phyloP scores from a whole-genome alignment of 192 early-diverging fungal genomes.

The Linderina pennispora region DNA sequence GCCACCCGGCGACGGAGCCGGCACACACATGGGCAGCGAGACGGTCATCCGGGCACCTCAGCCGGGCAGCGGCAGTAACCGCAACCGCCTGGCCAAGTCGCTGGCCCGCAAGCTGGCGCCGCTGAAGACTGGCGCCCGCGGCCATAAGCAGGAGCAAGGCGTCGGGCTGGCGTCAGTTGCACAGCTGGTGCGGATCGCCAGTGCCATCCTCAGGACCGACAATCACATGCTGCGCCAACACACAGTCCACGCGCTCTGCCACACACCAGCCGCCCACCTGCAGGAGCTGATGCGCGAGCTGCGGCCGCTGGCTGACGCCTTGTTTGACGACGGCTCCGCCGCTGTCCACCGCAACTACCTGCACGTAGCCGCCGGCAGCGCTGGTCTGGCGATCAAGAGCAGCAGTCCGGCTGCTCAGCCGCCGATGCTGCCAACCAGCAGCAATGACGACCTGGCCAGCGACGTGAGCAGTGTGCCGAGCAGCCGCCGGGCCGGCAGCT shows the following conservation, averaged over 20 bases:
- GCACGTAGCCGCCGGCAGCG: slow-evolving; percentile 30
- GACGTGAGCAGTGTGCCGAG: too few species aligned
- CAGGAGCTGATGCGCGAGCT: slow-evolving; percentile 41
- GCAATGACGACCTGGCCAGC: too few species aligned
- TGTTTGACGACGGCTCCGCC: slow-evolving; percentile 36
- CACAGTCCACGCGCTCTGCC: slow-evolving; percentile 22
- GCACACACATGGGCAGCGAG: slow-evolving; percentile 11
- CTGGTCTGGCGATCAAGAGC: too few species aligned
- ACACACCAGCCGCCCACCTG: slow-evolving; percentile 26
- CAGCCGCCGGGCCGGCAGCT: slow-evolving; percentile 39
- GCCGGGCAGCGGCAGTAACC: slow-evolving; percentile 7
- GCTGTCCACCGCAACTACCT: slow-evolving; percentile 35
- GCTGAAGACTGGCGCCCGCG: slow-evolving; percentile 29
- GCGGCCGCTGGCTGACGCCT: slow-evolving; percentile 30
- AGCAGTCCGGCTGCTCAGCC: too few species aligned
- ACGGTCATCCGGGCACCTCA: too few species aligned
- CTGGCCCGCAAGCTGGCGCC: slow-evolving; percentile 43
- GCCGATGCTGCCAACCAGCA: too few species aligned
- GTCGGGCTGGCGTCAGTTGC: slow-evolving; percentile 31
- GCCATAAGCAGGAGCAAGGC: slow-evolving; percentile 37
- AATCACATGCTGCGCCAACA: slow-evolving; percentile 36
- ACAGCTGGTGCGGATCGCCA: slow-evolving; percentile 42
- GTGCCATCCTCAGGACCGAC: slow-evolving; percentile 29
- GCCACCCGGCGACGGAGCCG: slow-evolving; percentile 14
- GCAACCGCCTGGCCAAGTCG: slow-evolving; percentile 41